phyloP scores from a whole-genome alignment of 208 protist species.

The Acanthamoeba rhysodes region DNA sequence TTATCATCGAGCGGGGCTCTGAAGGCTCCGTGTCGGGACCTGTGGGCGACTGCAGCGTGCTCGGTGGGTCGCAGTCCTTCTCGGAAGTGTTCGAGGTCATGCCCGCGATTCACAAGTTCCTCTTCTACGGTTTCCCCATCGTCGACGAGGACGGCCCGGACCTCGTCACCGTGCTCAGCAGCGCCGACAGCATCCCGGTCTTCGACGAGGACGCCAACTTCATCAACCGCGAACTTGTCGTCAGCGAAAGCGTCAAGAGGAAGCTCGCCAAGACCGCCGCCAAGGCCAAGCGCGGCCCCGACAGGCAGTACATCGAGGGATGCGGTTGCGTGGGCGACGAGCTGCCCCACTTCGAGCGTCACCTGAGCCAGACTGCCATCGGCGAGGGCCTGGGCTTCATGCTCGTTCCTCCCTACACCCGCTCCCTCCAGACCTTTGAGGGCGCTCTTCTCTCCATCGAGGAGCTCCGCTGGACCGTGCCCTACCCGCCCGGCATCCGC shows the following conservation, averaged over 20 bases:
- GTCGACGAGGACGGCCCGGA: too few relatives aligned
- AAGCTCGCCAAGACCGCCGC: neutral
- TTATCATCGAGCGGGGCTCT: too few relatives aligned
- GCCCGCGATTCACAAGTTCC: too few relatives aligned
- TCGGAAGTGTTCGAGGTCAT: neutral
- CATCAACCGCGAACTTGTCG: neutral
- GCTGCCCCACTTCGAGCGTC: neutral
- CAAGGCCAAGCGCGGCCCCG: neutral
- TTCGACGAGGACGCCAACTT: neutral
- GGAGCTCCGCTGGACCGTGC: conserved; percentile 26
- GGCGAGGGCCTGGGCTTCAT: neutral
- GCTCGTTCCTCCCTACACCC: neutral
- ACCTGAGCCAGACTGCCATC: neutral
- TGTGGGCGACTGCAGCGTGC: too few relatives aligned
- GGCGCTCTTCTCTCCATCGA: neutral
- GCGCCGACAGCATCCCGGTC: neutral
- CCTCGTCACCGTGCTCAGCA: too few relatives aligned
- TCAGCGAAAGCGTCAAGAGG: neutral
- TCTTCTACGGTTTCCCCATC: too few relatives aligned
- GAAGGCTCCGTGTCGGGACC: too few relatives aligned
- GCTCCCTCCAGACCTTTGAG: neutral
- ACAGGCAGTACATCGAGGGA: neutral
- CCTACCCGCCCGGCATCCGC: neutral
- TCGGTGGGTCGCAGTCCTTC: neutral
- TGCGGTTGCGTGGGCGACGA: neutral